Percentiles rank a stretch among this genome's conserved stretches.
Evolutionary conservation across 202 grass and related monocot genomes (phyloP).

Genomic region (Eragrostis tef): DNA sequence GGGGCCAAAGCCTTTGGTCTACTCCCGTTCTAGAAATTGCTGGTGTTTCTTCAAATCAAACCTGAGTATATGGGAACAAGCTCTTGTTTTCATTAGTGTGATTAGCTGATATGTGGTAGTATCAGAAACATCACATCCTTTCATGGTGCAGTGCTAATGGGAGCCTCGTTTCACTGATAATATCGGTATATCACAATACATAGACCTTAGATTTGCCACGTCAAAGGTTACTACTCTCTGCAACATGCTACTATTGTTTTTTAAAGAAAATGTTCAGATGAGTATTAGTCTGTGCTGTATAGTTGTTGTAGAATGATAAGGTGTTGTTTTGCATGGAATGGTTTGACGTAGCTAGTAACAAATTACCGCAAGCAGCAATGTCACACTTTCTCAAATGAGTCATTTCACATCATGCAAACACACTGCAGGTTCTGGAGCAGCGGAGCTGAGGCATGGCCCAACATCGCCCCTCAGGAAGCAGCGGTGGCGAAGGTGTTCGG

Average conservation of each 20-base stretch:
- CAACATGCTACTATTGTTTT: too few relatives aligned
- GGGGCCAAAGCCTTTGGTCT: too few relatives aligned
- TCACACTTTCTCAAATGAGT: background rate
- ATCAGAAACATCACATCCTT: background rate
- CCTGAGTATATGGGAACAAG: background rate
- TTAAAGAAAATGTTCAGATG: too few relatives aligned
- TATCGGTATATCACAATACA: background rate
- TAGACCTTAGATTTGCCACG: background rate
- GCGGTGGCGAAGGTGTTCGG: conserved; percentile 85
- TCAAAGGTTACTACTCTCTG: background rate
- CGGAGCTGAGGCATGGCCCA: conserved; percentile 84
- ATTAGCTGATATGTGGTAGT: background rate
- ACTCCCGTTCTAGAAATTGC: too few relatives aligned
- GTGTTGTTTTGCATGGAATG: background rate
- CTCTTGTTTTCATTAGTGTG: background rate
- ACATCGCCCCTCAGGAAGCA: conserved; percentile 76
- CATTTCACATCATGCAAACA: background rate
- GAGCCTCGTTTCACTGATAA: background rate
- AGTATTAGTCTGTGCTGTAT: background rate
- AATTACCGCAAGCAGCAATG: background rate
- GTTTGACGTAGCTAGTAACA: background rate
- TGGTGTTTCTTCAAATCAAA: background rate
- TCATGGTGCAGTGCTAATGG: background rate
- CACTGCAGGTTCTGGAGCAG: conserved; percentile 87
- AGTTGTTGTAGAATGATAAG: too few relatives aligned